These are phyloP conservation scores for Rhodotorula sp. DNA, from an alignment of 1,284 basidiomycete genomes.

Conservation along the genomic window DNA sequence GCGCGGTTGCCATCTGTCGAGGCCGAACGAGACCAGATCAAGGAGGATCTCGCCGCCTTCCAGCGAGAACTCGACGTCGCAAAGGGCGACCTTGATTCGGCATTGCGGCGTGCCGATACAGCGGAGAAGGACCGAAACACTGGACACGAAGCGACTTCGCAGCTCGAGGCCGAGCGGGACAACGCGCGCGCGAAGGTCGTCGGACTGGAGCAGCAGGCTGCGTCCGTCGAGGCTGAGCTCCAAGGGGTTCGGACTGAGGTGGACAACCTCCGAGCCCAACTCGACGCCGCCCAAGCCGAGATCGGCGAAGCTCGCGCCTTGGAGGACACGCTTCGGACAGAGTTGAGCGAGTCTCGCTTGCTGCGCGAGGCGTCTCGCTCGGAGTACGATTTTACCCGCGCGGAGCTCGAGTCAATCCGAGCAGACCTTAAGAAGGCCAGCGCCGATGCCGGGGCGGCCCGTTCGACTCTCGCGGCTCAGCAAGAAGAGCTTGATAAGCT, in stretches of 20 bases:
- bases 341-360: too few relatives aligned
- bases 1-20: background rate
- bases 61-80: slow-evolving; percentile 5
- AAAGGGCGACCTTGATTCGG: background rate
- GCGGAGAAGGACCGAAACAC: slow-evolving; percentile 10
- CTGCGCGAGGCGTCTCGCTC: too few relatives aligned
- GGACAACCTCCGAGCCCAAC: background rate
- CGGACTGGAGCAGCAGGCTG: slow-evolving; percentile 1
- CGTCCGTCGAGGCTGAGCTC: background rate
- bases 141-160: background rate
- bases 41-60: background rate
- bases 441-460: too few relatives aligned
- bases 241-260: background rate
- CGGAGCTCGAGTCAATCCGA: too few relatives aligned
- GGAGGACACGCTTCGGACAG: too few relatives aligned
- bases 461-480: too few relatives aligned
- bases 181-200: slow-evolving; percentile 6
- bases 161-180: background rate
- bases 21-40: slow-evolving; percentile 1
- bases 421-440: too few relatives aligned
- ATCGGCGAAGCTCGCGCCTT: too few relatives aligned
- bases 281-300: too few relatives aligned
- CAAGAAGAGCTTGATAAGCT: too few relatives aligned
- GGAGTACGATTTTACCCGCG: too few relatives aligned
- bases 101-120: background rate